Conservation (phyloP, 768 basidiomycete genomes). For the Leccinum incarnatum region DNA sequence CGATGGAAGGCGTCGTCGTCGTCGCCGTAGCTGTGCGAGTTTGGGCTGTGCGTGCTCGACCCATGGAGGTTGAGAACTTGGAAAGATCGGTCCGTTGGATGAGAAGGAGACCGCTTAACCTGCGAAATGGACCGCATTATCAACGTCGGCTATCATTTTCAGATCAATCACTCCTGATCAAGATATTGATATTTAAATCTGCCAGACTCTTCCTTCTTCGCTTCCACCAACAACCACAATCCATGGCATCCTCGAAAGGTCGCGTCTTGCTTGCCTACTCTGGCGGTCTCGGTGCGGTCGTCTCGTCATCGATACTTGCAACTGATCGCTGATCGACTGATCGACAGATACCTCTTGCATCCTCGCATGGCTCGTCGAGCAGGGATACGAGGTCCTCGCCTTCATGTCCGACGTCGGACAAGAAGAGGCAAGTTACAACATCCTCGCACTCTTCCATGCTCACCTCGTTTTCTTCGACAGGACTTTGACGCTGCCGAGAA, state of each 20-base stretch:
- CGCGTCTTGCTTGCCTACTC: slow-evolving; percentile 98
- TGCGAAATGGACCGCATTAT: neutral
- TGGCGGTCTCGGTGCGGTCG: slow-evolving; percentile 84
- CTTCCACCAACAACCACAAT: neutral
- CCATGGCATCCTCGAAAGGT: slow-evolving; percentile 45
- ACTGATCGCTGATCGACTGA: slow-evolving; percentile 2
- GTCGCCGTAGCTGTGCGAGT: slow-evolving; percentile 14
- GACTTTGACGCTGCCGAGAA: slow-evolving; percentile 89
- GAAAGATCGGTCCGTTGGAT: neutral
- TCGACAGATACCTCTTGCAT: slow-evolving; percentile 93
- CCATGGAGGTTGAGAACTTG: no score
- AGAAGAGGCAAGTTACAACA: slow-evolving; percentile 59
- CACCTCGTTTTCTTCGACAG: slow-evolving; percentile 36
- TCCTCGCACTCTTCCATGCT: neutral
- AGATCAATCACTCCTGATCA: neutral
- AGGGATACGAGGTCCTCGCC: slow-evolving; percentile 95
- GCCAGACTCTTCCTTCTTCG: neutral
- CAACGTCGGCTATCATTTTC: neutral
- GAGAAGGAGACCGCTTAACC: no score
- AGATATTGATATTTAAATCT: neutral
- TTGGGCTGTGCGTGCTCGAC: slow-evolving; percentile 51
- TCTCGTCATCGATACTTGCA: neutral
- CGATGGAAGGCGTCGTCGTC: slow-evolving; percentile 40
- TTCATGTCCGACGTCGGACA: slow-evolving; percentile 97
- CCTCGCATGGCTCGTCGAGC: slow-evolving; percentile 97